Percentiles rank a stretch among this genome's conserved stretches.
These are phyloP conservation scores for Raphidocelis subcapitata DNA, from an alignment of 139 green algal genomes.

Conservation along the genomic window DNA sequence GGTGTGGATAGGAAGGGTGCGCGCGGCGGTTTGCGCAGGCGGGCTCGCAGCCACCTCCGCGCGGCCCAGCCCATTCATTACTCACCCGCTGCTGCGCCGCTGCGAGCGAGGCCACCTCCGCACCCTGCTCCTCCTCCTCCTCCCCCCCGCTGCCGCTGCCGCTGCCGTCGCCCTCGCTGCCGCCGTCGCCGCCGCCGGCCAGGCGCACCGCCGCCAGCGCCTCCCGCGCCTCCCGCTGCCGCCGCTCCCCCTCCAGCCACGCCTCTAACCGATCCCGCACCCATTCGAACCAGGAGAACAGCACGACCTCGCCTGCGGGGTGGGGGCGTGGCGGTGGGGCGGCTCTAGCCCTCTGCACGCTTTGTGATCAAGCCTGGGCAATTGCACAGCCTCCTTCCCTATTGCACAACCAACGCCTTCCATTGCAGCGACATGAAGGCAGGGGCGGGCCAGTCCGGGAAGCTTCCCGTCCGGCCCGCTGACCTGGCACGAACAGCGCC, in stretches of 20 bases:
- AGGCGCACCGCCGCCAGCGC: conserved; percentile 9
- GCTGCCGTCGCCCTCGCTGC: not conserved
- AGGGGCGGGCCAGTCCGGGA: not conserved
- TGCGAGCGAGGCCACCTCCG: not conserved
- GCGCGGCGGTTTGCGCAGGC: not conserved
- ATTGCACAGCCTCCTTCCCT: too few species aligned
- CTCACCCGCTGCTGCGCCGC: not conserved
- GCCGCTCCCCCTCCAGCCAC: conserved; percentile 8
- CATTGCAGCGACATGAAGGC: not conserved
- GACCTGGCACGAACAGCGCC: conserved; percentile 40
- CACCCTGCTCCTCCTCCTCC: not conserved
- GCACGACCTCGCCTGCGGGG: conserved; percentile 51
- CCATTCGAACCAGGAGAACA: conserved; percentile 67
- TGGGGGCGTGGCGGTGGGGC: too few species aligned
- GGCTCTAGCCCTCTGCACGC: too few species aligned
- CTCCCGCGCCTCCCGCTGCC: conserved; percentile 5
- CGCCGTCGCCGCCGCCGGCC: not conserved
- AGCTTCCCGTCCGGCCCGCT: too few species aligned
- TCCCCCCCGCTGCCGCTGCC: not conserved
- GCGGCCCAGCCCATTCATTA: not conserved
- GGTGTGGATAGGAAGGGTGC: not conserved
- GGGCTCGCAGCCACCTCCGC: not conserved
- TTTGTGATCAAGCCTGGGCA: too few species aligned
- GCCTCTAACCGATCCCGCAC: conserved; percentile 47
- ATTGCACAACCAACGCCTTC: too few species aligned